These are phyloP conservation scores for Knoxdaviesia capensis DNA, from an alignment of 2,329 filamentous ascomycete species.

Conservation along the genomic window DNA sequence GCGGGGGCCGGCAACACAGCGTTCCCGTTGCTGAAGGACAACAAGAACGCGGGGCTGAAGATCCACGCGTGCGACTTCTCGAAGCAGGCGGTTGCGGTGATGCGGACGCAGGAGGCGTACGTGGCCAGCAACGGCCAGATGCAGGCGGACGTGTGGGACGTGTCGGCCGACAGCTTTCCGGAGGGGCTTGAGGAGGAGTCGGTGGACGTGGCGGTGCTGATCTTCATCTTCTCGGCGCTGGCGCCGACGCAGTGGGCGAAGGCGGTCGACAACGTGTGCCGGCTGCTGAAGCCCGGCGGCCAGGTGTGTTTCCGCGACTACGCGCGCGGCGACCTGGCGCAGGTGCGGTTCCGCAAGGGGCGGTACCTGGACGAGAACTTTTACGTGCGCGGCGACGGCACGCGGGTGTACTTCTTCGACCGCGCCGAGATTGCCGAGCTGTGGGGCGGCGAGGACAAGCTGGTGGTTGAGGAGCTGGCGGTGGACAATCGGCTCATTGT, in stretches of 20 bases:
- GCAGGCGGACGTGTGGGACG: conserved; percentile 90
- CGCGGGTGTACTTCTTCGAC: conserved; percentile 94
- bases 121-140: conserved; percentile 37
- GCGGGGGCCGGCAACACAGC: conserved; percentile 93
- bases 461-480: conserved; percentile 61
- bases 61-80: conserved; percentile 94
- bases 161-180: conserved; percentile 51
- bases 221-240: conserved; percentile 93
- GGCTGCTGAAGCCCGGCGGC: conserved; percentile 78
- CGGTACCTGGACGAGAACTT: conserved; percentile 93
- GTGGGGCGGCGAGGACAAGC: conserved; percentile 41
- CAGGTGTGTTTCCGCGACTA: conserved; percentile 92
- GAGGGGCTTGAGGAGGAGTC: conserved; percentile 56
- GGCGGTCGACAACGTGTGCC: conserved; percentile 63
- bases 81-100: conserved; percentile 84
- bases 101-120: conserved; percentile 64
- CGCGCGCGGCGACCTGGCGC: conserved; percentile 81
- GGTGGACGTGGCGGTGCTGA: conserved; percentile 82
- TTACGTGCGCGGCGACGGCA: conserved; percentile 88
- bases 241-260: conserved; percentile 67
- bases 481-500: conserved; percentile 79
- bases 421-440: conserved; percentile 61
- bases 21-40: conserved; percentile 71
- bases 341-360: conserved; percentile 93
- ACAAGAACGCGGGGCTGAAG: conserved; percentile 62